Evolutionary conservation across 768 basidiomycete genomes (phyloP), one percentile per base, ranked within the genome.

Genomic region (Naganishia vishniacii): DNA sequence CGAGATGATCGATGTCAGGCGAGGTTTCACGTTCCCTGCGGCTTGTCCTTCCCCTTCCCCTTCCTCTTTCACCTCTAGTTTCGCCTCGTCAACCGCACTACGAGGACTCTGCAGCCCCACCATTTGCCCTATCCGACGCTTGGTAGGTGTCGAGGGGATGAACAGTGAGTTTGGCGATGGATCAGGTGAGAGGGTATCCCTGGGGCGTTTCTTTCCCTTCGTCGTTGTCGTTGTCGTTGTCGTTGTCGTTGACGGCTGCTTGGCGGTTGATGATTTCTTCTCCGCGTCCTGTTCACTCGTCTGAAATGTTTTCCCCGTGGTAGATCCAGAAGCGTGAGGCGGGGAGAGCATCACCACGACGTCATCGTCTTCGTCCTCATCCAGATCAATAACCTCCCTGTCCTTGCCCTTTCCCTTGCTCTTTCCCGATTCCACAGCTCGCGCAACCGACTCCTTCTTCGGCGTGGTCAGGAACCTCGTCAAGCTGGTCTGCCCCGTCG

Each of bases 361-460:
- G 15, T 25, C 48, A 12, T 49, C 48, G 13, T 32, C 31, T 28
- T 44, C n/a, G n/a, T n/a, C 42, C 13, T 18, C n/a, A 40, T 56
- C 53, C 28, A 56, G 34, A 18, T 60, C 59, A 20, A 60, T 60
- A 8, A 45, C n/a, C 42, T 46, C 59, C 23, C 16, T n/a, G n/a
- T n/a, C 56, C 2, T 25, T 32, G 16, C 16, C 28, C 51, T 53
- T 32, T 20, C n/a, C 53, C 32, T 12, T 56, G 11, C 16, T 20
- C 45, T 9, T 20, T 25, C 16, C 28, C 48, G 48, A 6, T n/a
- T n/a, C n/a, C n/a, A n/a, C 25, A 5, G 13, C 28, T 4, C 12
- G 48, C n/a, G 31, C 48, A 6, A 8, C 23, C 40, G 8, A n/a
- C 42, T 41, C 5, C 45, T 26, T 18, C 42, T 31, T 45, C 3